Evolutionary conservation across 495 filamentous ascomycete genomes (phyloP), one percentile per base, ranked within the genome.

Genomic region (Monascus purpureus): DNA sequence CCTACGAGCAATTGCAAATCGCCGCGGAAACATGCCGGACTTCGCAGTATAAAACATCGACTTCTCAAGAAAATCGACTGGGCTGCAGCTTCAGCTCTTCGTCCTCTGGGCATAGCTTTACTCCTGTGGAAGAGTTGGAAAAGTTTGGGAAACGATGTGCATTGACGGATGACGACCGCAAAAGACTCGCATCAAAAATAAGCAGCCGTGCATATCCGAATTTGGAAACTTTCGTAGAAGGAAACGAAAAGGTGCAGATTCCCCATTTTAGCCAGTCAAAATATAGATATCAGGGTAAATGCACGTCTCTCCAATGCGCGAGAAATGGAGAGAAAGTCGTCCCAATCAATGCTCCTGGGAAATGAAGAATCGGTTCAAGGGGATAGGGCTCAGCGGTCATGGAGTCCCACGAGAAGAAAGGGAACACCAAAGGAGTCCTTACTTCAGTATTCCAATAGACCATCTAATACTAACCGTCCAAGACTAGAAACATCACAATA

Each of bases 141-240:
- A 41, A 37, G 13, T 56, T 63, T 43, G 59, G 57, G 2, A 61
- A 54, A 38, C 41, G 59, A 31, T 39, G 59, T 12, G 55, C 38
- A 43, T 27, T 63, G 17, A 59, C 53, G n/a, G 48, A 52, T 3
- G 22, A 27, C 0, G 55, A 63, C 23, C 42, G 43, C 13, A 38
- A 37, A 18, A 45, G 53, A 19, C 33, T 56, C 31, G 45, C 40
- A n/a, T 20, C 41, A 14, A 7, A 31, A n/a, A n/a, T n/a, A 6
- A 22, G 28, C 13, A 13, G 28, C 35, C 19, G 13, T 25, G 7
- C 15, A 9, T 8, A 16, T 16, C 32, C 32, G 13, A 12, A 4
- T n/a, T 8, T 13, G 17, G 23, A 25, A 15, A n/a, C 13, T 3
- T 2, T 16, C 4, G 7, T 35, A 6, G 9, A 23, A 17, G 14